These are phyloP conservation scores for Globisporangium radiosum DNA, from an alignment of 352 stramenopile species.

Conservation along the genomic window DNA sequence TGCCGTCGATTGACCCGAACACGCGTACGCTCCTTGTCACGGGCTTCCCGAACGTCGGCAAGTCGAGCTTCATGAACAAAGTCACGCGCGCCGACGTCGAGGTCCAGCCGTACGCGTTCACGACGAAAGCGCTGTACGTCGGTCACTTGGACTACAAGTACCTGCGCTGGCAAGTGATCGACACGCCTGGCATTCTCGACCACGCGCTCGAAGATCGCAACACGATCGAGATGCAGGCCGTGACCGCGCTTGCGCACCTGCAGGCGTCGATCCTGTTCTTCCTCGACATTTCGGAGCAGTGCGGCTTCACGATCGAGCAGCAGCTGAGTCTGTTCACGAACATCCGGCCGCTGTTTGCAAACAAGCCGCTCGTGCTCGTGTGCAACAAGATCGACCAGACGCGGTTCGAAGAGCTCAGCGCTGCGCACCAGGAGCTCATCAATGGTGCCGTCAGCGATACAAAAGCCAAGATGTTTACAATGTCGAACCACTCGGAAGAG, in stretches of 20 bases:
- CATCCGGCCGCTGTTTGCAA: slow-evolving; percentile 98
- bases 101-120: slow-evolving; percentile 99
- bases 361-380: slow-evolving; percentile 98
- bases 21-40: slow-evolving; percentile 98
- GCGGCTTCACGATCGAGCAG: slow-evolving; percentile 98
- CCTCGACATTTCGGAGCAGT: slow-evolving; percentile 99
- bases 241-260: slow-evolving; percentile 98
- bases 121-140: slow-evolving; percentile 99
- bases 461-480: slow-evolving; percentile 93
- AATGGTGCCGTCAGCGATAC: slow-evolving; percentile 60
- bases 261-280: slow-evolving; percentile 99
- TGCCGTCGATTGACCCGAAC: slow-evolving; percentile 98
- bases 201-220: slow-evolving; percentile 99
- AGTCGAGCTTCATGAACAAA: slow-evolving; percentile 99
- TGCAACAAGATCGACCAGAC: slow-evolving; percentile 99
- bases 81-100: slow-evolving; percentile 99
- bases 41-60: slow-evolving; percentile 99
- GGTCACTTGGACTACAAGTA: slow-evolving; percentile 99
- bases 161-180: slow-evolving; percentile 99
- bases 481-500: slow-evolving; percentile 98
- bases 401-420: slow-evolving; percentile 87
- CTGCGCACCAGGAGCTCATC: slow-evolving; percentile 78
- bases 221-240: slow-evolving; percentile 99
- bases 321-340: slow-evolving; percentile 96
- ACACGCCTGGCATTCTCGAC: slow-evolving; percentile 99